phyloP scores from a whole-genome alignment of 768 basidiomycete species.

The Russula foetens region DNA sequence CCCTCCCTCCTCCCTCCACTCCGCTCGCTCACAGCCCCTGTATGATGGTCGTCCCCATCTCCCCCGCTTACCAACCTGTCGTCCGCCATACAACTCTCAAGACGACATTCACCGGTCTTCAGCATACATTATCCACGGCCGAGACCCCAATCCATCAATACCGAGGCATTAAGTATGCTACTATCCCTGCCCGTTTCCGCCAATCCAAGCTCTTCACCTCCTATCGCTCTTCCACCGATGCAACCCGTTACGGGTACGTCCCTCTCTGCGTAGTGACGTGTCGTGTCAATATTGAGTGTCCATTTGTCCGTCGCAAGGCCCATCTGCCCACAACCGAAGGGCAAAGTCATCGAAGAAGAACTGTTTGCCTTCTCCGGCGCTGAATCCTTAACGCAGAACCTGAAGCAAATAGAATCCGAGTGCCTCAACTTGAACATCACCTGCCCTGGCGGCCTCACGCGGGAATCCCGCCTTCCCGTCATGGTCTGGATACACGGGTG shows the following conservation, averaged over 20 bases:
- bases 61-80: conserved; percentile 22
- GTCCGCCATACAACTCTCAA: conserved; percentile 48
- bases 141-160: conserved; percentile 58
- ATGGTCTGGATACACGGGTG: conserved; percentile 88
- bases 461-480: conserved; percentile 54
- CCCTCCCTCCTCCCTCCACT: background rate
- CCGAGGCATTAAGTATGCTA: conserved; percentile 71
- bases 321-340: conserved; percentile 61
- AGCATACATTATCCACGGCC: conserved; percentile 51
- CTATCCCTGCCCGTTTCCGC: conserved; percentile 65
- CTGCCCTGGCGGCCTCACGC: conserved; percentile 49
- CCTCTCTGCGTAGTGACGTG: background rate
- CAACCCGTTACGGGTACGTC: conserved; percentile 58
- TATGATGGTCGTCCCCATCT: conserved; percentile 10
- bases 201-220: conserved; percentile 55
- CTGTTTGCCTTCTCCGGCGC: conserved; percentile 50
- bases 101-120: conserved; percentile 59
- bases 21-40: background rate
- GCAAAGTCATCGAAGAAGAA: conserved; percentile 46
- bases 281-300: background rate
- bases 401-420: conserved; percentile 67
- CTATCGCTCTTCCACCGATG: conserved; percentile 52
- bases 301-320: conserved; percentile 42
- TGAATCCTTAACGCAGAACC: conserved; percentile 43
- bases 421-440: conserved; percentile 78